Conservation (phyloP, 306 rosid genomes). For the Ormosia emarginata region DNA sequence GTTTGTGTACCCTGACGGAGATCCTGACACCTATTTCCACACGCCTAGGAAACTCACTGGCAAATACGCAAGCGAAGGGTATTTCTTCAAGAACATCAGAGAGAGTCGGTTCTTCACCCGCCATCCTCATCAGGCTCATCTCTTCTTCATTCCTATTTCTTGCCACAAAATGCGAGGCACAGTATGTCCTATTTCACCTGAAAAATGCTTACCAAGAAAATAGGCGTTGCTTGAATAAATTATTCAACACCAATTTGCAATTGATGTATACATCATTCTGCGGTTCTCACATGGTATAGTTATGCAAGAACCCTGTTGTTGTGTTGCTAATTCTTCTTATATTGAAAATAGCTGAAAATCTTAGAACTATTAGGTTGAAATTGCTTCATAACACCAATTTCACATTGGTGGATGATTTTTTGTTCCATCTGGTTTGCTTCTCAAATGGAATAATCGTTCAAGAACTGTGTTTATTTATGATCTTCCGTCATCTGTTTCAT, state of each 20-base stretch:
- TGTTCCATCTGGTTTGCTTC: neutral
- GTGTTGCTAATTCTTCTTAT: neutral
- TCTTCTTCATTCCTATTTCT: constrained; percentile 36
- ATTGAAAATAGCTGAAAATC: neutral
- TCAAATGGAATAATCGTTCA: neutral
- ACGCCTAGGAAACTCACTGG: constrained; percentile 28
- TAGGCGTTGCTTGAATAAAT: neutral
- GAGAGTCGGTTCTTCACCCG: constrained; percentile 24
- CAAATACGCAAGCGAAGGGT: constrained; percentile 22
- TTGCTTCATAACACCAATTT: neutral
- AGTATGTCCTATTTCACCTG: neutral
- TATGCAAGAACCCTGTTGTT: neutral
- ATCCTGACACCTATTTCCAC: constrained; percentile 19
- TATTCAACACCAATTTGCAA: neutral
- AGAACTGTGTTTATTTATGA: neutral
- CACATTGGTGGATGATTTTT: neutral
- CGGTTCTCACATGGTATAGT: neutral
- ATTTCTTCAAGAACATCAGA: constrained; percentile 34
- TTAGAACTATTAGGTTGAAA: neutral
- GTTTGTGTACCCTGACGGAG: constrained; percentile 29
- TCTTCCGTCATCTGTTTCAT: neutral
- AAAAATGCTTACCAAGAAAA: neutral
- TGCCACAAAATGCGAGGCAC: constrained; percentile 32
- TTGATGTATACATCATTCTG: no score
- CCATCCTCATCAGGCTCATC: constrained; percentile 30